phyloP scores from a whole-genome alignment of 2,329 filamentous ascomycete genomes.

The Trichoderma sp. region DNA sequence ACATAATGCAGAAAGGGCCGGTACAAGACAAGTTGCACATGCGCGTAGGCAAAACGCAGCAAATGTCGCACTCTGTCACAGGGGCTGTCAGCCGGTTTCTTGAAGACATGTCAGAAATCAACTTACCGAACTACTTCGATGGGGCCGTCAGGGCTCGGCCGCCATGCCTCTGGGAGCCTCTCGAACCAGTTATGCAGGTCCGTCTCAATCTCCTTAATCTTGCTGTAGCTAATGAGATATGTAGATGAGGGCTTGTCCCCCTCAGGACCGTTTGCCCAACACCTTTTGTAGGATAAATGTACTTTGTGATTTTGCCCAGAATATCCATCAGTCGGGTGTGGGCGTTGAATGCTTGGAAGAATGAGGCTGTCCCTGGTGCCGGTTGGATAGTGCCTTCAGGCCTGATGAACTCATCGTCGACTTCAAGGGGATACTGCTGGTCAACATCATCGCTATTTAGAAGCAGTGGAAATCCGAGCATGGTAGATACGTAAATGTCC shows the following conservation, averaged over 20 bases:
- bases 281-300: slow-evolving; percentile 63
- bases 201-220: slow-evolving; percentile 62
- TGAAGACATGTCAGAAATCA: neutral
- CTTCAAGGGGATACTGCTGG: slow-evolving; percentile 60
- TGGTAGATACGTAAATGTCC: slow-evolving; percentile 66
- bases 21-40: slow-evolving; percentile 80
- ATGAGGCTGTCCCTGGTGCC: slow-evolving; percentile 54
- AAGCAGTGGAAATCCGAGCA: slow-evolving; percentile 63
- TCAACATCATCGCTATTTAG: slow-evolving; percentile 64
- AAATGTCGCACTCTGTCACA: slow-evolving; percentile 62
- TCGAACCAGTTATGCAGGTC: slow-evolving; percentile 63
- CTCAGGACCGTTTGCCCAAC: slow-evolving; percentile 46
- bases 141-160: slow-evolving; percentile 73
- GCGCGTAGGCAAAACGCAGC: slow-evolving; percentile 74
- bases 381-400: slow-evolving; percentile 53
- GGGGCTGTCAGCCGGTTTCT: neutral
- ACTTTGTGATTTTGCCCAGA: slow-evolving; percentile 61
- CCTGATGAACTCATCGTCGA: slow-evolving; percentile 67
- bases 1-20: slow-evolving; percentile 82
- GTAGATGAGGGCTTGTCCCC: slow-evolving; percentile 44
- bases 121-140: slow-evolving; percentile 72
- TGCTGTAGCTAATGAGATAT: slow-evolving; percentile 61
- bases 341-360: slow-evolving; percentile 64
- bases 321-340: slow-evolving; percentile 62
- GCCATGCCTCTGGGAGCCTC: slow-evolving; percentile 68